Percentiles rank a stretch among this genome's conserved stretches.
phyloP scores from a whole-genome alignment of 768 basidiomycete species.

The Lentinula raphanica region DNA sequence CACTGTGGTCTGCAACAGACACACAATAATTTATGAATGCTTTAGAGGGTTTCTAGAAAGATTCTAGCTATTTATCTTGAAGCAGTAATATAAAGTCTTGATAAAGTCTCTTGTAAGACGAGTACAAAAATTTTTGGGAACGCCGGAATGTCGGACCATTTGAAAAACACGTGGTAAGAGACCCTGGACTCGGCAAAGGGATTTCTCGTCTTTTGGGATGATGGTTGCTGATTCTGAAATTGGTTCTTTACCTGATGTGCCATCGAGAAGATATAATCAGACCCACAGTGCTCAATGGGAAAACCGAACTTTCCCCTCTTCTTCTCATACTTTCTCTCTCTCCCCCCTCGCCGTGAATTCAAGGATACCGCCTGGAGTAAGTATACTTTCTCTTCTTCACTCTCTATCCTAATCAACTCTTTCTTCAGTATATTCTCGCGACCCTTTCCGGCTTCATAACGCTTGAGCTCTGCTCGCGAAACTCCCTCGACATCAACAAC shows the following conservation, averaged over 20 bases:
- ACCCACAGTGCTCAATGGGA: not conserved
- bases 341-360: constrained; percentile 34
- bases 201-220: not conserved
- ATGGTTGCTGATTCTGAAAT: constrained; percentile 1
- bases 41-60: not conserved
- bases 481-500: constrained; percentile 17
- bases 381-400: constrained; percentile 14
- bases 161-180: not conserved
- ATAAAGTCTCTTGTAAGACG: too few species aligned
- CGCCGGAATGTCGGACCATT: not conserved
- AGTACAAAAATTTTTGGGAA: not conserved
- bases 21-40: too few species aligned
- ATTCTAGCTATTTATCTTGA: not conserved
- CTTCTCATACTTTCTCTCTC: constrained; percentile 25
- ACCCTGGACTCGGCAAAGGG: not conserved
- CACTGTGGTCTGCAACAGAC: too few species aligned
- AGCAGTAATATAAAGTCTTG: not conserved
- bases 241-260: not conserved
- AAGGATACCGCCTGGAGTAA: constrained; percentile 47
- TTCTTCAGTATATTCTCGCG: constrained; percentile 65
- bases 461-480: constrained; percentile 75
- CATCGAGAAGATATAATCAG: not conserved
- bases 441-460: constrained; percentile 76
- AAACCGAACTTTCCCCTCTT: constrained; percentile 8
- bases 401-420: constrained; percentile 12